Percentiles rank a stretch among this genome's conserved stretches.
Evolutionary conservation across 257 asterid genomes (phyloP).

Genomic region (Nemophila menziesii): DNA sequence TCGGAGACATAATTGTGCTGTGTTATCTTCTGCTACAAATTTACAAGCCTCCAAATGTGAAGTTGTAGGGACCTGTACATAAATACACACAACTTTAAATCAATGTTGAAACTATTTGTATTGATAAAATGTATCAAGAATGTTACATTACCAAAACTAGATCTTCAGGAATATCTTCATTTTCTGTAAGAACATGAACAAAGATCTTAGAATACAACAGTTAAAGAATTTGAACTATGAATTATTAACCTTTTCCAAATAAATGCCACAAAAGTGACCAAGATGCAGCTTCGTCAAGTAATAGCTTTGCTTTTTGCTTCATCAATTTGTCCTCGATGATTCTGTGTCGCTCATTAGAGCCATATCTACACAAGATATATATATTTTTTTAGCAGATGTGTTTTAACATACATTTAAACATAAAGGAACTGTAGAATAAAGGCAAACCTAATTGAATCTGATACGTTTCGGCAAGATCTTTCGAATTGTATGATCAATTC

Average conservation of each 20-base stretch:
- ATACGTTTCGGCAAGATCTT: constrained; percentile 73
- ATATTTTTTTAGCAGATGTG: constrained; percentile 4
- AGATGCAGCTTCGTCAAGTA: constrained; percentile 96
- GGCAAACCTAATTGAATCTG: constrained; percentile 74
- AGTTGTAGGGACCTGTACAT: constrained; percentile 71
- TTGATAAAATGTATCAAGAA: constrained; percentile 10
- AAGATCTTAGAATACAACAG: constrained; percentile 15
- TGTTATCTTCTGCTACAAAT: constrained; percentile 57
- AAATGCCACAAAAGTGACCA: constrained; percentile 98
- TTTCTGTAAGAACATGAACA: constrained; percentile 45
- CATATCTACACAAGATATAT: constrained; percentile 46
- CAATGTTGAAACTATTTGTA: constrained; percentile 9
- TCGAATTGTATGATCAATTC: constrained; percentile 80
- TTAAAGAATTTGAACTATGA: constrained; percentile 4
- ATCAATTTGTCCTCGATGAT: constrained; percentile 79
- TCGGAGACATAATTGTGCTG: constrained; percentile 83
- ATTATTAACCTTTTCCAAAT: constrained; percentile 63
- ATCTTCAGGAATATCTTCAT: constrained; percentile 67
- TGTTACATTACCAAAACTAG: constrained; percentile 52
- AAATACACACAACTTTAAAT: constrained; percentile 11
- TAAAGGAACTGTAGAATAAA: background rate
- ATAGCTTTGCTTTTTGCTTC: constrained; percentile 71
- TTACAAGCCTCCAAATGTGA: constrained; percentile 92
- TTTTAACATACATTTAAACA: constrained; percentile 4
- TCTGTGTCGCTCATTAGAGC: constrained; percentile 73